Conservation (phyloP, 2,329 filamentous ascomycete species). For the Sporothrix brunneoviolacea region DNA sequence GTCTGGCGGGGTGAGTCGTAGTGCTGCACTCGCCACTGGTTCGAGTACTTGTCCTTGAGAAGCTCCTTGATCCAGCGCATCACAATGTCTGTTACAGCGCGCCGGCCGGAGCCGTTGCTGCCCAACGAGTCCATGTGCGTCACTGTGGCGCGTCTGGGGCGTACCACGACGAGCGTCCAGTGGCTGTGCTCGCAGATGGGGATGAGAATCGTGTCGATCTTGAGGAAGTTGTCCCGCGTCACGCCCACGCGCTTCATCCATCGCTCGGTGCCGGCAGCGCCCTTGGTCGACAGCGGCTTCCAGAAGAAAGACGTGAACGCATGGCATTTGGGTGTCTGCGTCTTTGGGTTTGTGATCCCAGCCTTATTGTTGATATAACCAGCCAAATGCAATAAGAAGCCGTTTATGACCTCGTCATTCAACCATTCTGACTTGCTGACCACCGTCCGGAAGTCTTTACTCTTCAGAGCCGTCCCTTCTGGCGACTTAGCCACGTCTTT, state of each 20-base stretch:
- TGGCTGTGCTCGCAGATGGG: constrained; percentile 60
- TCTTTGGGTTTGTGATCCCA: constrained; percentile 41
- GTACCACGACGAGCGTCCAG: constrained; percentile 66
- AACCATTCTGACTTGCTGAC: constrained; percentile 56
- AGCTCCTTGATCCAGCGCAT: constrained; percentile 52
- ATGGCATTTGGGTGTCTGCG: constrained; percentile 51
- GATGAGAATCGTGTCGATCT: constrained; percentile 61
- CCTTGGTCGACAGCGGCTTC: constrained; percentile 43
- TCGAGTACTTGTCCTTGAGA: constrained; percentile 47
- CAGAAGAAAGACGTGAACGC: constrained; percentile 63
- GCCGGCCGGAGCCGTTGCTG: constrained; percentile 29
- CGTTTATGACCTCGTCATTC: constrained; percentile 71
- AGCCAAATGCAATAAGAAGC: constrained; percentile 55
- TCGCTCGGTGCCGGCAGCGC: constrained; percentile 41
- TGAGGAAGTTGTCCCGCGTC: constrained; percentile 53
- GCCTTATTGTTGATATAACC: constrained; percentile 50
- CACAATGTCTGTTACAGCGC: constrained; percentile 35
- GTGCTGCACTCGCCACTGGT: constrained; percentile 48
- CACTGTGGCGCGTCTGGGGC: constrained; percentile 52
- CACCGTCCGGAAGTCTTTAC: constrained; percentile 59
- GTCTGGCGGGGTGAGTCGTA: constrained; percentile 49
- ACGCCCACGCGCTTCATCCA: constrained; percentile 53
- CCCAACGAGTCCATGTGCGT: constrained; percentile 65
- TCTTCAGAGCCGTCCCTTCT: constrained; percentile 43
- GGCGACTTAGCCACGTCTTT: constrained; percentile 38